These are phyloP conservation scores for Alternaria ventricosa DNA, from an alignment of 2,329 filamentous ascomycete genomes.

Conservation along the genomic window DNA sequence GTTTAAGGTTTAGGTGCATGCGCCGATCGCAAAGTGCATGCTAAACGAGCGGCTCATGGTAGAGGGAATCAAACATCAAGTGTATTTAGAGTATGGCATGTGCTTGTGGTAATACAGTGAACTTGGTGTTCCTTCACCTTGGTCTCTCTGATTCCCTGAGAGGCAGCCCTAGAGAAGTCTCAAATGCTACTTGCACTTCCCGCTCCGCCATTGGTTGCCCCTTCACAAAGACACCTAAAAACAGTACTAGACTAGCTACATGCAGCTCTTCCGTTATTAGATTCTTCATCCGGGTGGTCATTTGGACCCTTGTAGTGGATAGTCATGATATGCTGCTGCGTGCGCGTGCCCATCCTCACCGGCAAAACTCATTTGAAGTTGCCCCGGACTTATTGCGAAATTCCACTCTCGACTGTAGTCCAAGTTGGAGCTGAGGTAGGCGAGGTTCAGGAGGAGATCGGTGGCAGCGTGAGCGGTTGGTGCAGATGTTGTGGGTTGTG, in stretches of 20 bases:
- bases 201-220: background rate
- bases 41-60: background rate
- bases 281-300: background rate
- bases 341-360: background rate
- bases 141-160: background rate
- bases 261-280: background rate
- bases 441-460: background rate
- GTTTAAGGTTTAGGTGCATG: slow-evolving; percentile 44
- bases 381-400: background rate
- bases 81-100: background rate
- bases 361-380: background rate
- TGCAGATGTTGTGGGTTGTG: background rate
- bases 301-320: background rate
- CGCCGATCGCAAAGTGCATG: slow-evolving; percentile 31
- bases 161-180: background rate
- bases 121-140: background rate
- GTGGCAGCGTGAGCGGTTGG: background rate
- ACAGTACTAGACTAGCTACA: background rate
- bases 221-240: background rate
- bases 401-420: too few relatives aligned
- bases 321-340: background rate
- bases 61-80: background rate
- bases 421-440: background rate
- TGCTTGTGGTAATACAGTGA: background rate
- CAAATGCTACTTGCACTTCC: background rate